Evolutionary conservation across 164 flowering plant species (phyloP), one percentile per base, ranked within the genome.

Genomic region (Taxillus chinensis): DNA sequence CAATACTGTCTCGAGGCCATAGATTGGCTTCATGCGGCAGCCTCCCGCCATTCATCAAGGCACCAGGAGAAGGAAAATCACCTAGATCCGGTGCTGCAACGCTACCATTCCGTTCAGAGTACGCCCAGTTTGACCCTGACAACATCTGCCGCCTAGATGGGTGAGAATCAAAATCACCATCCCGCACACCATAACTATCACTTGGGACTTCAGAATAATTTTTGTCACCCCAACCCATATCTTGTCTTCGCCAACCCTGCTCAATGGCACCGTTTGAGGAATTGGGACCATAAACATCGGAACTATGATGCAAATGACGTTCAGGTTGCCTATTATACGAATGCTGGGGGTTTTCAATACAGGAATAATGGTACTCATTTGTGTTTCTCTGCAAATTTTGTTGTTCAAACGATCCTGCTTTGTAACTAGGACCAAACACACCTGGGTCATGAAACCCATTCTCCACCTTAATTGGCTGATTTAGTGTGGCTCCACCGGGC

Each of bases 1-100:
- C 67, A 68, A 65, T 43, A 64, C 52, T 12, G 10, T 55, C 41
- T 13, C 7, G 45, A 39, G 41, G 59, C 3, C 27, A 62, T 57
- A 46, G 51, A 48, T 62, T 70, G 27, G 55, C 57, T 45, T 70
- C 72, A 68, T 16, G 50, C 5, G 70, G 50, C 45, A 41, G 64
- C 53, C 67, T 64, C 16, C 17, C 46, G 66, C 64, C 75, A 60
- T 41, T 67, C 45, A 57, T 39, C 38, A 41, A 62, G 4, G 61
- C 66, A 27, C 27, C 27, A 41, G 63, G 67, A 9, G 55, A 63
- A 57, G 49, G 67, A 15, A 62, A 59, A 67, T 65, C 62, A 40
- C 66, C 68, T 39, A 0, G 27, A 27, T 27, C 27, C 50, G 52
- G 50, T 38, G 63, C 49, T 68, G 71, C 39, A 62, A 40, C 37